Evolutionary conservation across 2,329 filamentous ascomycete genomes (phyloP), one percentile per base, ranked within the genome.

Genomic region (Chaetomium strumarium): DNA sequence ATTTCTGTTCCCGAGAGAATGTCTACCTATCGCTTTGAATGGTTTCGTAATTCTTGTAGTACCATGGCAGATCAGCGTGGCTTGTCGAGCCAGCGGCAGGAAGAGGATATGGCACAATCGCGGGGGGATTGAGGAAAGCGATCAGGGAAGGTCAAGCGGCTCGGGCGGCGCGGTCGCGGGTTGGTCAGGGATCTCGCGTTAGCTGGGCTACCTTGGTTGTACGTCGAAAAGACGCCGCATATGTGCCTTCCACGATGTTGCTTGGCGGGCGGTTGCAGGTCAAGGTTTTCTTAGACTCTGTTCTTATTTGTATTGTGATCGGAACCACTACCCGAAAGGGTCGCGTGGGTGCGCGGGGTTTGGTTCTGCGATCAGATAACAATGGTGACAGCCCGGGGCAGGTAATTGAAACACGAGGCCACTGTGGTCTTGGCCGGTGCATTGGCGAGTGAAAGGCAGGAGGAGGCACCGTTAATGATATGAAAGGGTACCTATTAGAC

Each of bases 291-390:
- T 17, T 40, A 16, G 50, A 50, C 19, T 16, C 30, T 30, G 36
- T 49, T 37, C 14, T 42, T 49, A 30, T 34, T 42, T 24, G 37
- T 34, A 42, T 38, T 46, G 46, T 24, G 36, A 36, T 39, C 50
- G 31, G 29, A 24, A 36, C 7, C 47, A 19, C 53, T 49, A 47
- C 47, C 46, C 24, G 17, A 20, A 34, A 37, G 49, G 55, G 55
- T 61, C 59, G 59, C 59, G 59, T 61, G 59, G 48, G 50, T 34
- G 48, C 47, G 52, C 60, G 60, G 53, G 57, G 60, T 59, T 51
- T 51, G 49, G 57, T n/a, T 17, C 51, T 51, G 54, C 43, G 49
- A 46, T 46, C 49, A 44, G 45, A 34, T 12, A 34, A 34, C 11
- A 7, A 24, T 24, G 24, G 24, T 24, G 24, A 24, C 24, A 24